Evolutionary conservation across 176 grass and related monocot species (phyloP).

Genomic region (Saccharum spontaneum): DNA sequence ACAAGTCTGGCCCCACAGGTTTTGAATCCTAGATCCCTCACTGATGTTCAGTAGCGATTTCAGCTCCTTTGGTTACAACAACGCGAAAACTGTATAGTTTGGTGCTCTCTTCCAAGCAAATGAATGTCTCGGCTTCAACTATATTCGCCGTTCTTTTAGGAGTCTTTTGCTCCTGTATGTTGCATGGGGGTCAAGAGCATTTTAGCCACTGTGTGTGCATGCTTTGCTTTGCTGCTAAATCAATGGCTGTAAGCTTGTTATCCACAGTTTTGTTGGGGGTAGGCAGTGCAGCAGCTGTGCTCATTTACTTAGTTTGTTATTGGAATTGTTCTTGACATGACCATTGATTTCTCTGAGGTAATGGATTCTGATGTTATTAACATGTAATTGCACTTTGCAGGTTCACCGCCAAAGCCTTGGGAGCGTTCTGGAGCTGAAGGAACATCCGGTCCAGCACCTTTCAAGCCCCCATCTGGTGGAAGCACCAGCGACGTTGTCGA

Average conservation of each 20-base stretch:
- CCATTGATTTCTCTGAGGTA: neutral
- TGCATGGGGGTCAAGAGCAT: neutral
- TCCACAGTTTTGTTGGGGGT: neutral
- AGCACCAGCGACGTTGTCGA: constrained; percentile 84
- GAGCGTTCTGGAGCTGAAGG: constrained; percentile 58
- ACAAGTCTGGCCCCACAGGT: neutral
- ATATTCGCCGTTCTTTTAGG: neutral
- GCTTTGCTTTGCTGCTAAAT: neutral
- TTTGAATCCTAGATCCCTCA: neutral
- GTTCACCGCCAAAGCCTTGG: constrained; percentile 77
- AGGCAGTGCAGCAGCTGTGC: neutral
- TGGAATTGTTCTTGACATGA: too few relatives aligned
- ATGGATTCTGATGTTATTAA: neutral
- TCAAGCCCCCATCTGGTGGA: constrained; percentile 79
- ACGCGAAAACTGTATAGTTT: too few relatives aligned
- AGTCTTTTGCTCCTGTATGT: neutral
- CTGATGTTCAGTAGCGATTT: neutral
- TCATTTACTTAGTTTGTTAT: neutral
- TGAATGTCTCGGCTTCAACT: neutral
- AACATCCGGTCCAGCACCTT: constrained; percentile 58
- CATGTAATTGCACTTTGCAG: constrained; percentile 23
- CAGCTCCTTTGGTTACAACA: neutral
- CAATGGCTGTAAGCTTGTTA: neutral
- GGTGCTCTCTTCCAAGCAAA: neutral
- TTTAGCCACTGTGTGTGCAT: neutral